Evolutionary conservation across 129 eudicot species (phyloP).

Genomic region (Sambucus nigra): DNA sequence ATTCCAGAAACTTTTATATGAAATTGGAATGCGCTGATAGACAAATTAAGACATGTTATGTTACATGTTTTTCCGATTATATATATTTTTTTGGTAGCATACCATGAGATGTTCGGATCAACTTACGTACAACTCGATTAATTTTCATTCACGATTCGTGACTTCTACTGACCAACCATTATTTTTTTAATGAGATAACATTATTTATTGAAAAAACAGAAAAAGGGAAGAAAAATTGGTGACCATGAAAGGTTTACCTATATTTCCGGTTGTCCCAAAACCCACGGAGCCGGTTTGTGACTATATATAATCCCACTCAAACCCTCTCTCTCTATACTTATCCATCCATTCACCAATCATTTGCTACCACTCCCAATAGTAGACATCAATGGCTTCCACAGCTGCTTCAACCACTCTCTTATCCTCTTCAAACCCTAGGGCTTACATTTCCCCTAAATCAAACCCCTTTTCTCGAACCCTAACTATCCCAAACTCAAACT

Average conservation of each 20-base stretch:
- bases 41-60: no score
- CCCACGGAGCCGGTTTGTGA: slow-evolving; percentile 1
- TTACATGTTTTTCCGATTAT: no score
- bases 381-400: slow-evolving; percentile 29
- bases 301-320: slow-evolving; percentile 12
- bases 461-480: slow-evolving; percentile 24
- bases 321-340: slow-evolving; percentile 2
- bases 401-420: slow-evolving; percentile 41
- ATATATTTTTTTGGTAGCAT: no score
- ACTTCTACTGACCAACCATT: no score
- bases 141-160: no score
- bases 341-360: slow-evolving; percentile 2
- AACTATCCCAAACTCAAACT: slow-evolving; percentile 22
- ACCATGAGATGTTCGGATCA: no score
- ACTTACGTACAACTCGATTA: no score
- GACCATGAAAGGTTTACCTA: background rate
- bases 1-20: no score
- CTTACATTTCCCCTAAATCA: slow-evolving; percentile 38
- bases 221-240: background rate
- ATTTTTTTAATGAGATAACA: no score
- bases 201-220: background rate
- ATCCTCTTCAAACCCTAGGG: slow-evolving; percentile 36
- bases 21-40: no score
- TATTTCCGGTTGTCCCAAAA: background rate
- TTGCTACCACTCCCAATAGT: background rate